Conservation (phyloP, 1,284 basidiomycete species). For the Jaminaea rosea region DNA sequence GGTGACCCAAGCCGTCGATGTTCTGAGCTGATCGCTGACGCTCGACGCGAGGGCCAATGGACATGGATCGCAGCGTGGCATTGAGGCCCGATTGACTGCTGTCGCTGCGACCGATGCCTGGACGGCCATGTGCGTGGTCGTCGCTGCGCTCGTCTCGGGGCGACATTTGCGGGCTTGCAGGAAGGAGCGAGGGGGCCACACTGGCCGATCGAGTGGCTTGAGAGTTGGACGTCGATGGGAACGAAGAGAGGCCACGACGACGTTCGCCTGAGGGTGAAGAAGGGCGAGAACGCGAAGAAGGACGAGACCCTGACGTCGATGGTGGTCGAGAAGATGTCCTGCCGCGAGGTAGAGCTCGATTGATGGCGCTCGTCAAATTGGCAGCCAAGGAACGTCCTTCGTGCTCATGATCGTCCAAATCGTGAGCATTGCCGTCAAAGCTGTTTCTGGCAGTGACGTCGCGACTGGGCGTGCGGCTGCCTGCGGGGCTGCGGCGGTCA, state of each 20-base stretch:
- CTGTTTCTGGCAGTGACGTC: constrained; percentile 1
- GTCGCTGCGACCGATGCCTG: no score
- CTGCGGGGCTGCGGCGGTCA: neutral
- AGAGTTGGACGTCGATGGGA: neutral
- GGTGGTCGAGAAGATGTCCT: neutral
- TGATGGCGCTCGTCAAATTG: constrained; percentile 15
- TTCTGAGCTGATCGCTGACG: neutral
- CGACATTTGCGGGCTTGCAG: neutral
- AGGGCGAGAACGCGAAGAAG: neutral
- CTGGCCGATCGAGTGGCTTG: neutral
- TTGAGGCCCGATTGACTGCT: no score
- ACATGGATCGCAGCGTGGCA: neutral
- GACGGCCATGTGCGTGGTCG: no score
- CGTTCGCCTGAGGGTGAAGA: neutral
- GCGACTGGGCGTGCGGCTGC: constrained; percentile 1
- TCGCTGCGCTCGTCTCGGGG: neutral
- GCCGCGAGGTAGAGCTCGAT: constrained; percentile 25
- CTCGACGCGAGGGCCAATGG: neutral
- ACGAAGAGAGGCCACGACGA: neutral
- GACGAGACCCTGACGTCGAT: neutral
- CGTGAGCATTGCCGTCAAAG: neutral
- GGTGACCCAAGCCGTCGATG: neutral
- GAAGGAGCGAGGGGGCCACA: neutral
- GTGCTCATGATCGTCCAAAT: neutral
- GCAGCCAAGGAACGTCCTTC: neutral